Conservation (phyloP, 2,329 filamentous ascomycete species). For the Colletotrichum chlorophyti region DNA sequence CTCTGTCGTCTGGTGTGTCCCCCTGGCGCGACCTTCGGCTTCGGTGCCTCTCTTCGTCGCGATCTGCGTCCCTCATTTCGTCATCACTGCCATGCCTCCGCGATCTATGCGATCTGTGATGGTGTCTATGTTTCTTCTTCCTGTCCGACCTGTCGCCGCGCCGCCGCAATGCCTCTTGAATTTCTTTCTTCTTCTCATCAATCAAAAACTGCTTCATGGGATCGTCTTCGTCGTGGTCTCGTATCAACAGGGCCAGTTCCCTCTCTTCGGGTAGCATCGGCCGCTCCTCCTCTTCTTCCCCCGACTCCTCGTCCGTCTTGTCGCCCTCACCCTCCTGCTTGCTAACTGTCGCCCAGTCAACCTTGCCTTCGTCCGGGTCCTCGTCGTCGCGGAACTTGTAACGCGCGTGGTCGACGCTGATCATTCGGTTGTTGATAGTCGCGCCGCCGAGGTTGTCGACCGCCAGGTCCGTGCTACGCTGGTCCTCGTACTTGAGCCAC, state of each 20-base stretch:
- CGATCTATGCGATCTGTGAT: constrained; percentile 54
- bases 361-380: constrained; percentile 63
- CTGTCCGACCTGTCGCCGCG: constrained; percentile 57
- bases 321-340: constrained; percentile 56
- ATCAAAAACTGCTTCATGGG: constrained; percentile 95
- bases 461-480: constrained; percentile 92
- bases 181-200: constrained; percentile 89
- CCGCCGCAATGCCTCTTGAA: constrained; percentile 71
- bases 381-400: constrained; percentile 90
- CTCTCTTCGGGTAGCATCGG: constrained; percentile 81
- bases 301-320: constrained; percentile 53
- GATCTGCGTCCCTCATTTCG: constrained; percentile 36
- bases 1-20: constrained; percentile 38
- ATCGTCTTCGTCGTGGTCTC: constrained; percentile 91
- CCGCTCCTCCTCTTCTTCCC: constrained; percentile 52
- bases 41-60: constrained; percentile 37
- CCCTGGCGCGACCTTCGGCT: constrained; percentile 45
- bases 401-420: constrained; percentile 90
- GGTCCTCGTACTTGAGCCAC: constrained; percentile 98
- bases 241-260: constrained; percentile 77
- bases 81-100: constrained; percentile 37
- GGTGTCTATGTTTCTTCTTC: constrained; percentile 54
- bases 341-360: constrained; percentile 67
- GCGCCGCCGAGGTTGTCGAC: constrained; percentile 95
- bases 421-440: constrained; percentile 77